phyloP scores from a whole-genome alignment of 352 stramenopile genomes.

The Globisporangium acanthophoron region DNA sequence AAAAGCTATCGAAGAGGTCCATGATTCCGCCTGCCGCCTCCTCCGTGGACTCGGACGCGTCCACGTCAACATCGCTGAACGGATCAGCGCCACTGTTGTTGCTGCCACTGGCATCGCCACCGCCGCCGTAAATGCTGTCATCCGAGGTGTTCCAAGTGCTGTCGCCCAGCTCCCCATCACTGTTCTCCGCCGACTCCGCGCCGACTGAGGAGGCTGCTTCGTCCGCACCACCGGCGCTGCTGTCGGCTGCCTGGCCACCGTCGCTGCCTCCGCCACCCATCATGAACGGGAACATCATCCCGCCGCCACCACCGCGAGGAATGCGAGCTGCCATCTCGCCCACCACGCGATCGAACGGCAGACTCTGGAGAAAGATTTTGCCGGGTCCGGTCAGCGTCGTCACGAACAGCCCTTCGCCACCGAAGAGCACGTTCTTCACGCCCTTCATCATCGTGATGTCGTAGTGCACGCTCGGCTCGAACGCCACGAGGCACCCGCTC shows the following conservation, averaged over 20 bases:
- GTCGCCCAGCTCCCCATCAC: background rate
- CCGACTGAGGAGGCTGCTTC: constrained; percentile 10
- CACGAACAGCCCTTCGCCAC: constrained; percentile 92
- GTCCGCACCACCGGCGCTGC: constrained; percentile 18
- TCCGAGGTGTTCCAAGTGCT: constrained; percentile 32
- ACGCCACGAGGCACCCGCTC: constrained; percentile 89
- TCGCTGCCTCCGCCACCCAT: constrained; percentile 39
- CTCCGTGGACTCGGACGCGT: constrained; percentile 8
- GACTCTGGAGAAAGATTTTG: constrained; percentile 88
- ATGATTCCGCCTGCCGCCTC: constrained; percentile 33
- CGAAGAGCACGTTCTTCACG: constrained; percentile 94
- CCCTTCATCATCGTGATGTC: constrained; percentile 91
- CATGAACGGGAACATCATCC: constrained; percentile 87
- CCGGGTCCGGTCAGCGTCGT: constrained; percentile 91
- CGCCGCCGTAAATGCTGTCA: constrained; percentile 48
- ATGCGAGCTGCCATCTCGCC: constrained; percentile 89
- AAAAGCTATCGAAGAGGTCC: constrained; percentile 58
- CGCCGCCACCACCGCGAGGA: constrained; percentile 61
- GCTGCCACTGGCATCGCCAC: background rate
- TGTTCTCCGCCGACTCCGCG: constrained; percentile 6
- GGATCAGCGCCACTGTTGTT: constrained; percentile 11
- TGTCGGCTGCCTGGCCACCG: background rate
- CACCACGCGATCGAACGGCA: constrained; percentile 91
- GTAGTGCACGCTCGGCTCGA: constrained; percentile 82
- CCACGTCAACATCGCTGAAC: constrained; percentile 15